A percentile compares a stretch with the other conserved stretches of the same genome.
Evolutionary conservation across 805 yeast species (phyloP).

Genomic region (Candida silvatica): DNA sequence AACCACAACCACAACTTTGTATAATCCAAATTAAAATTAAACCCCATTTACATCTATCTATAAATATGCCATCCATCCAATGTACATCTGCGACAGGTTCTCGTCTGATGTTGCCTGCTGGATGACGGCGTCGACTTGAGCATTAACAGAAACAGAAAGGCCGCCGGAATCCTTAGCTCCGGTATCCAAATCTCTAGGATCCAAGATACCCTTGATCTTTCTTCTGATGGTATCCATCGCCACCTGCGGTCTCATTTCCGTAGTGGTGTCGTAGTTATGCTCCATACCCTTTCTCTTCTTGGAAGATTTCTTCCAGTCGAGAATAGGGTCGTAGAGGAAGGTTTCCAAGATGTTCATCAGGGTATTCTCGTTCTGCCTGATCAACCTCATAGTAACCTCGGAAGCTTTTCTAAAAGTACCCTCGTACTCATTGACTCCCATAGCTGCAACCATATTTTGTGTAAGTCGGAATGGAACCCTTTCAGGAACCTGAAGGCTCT

Average conservation of each 20-base stretch:
- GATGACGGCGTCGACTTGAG: slow-evolving; percentile 85
- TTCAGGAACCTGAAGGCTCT: slow-evolving; percentile 73
- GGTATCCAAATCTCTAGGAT: slow-evolving; percentile 43
- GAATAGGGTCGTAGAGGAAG: slow-evolving; percentile 84
- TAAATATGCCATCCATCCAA: slow-evolving; percentile 86
- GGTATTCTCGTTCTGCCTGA: slow-evolving; percentile 74
- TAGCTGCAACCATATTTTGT: slow-evolving; percentile 78
- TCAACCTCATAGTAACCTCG: slow-evolving; percentile 68
- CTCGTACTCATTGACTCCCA: slow-evolving; percentile 80
- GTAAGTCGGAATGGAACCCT: slow-evolving; percentile 92
- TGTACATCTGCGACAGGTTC: slow-evolving; percentile 76
- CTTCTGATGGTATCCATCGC: slow-evolving; percentile 67
- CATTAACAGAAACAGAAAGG: slow-evolving; percentile 80
- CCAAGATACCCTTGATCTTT: slow-evolving; percentile 77
- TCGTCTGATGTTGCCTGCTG: slow-evolving; percentile 71
- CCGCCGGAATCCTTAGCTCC: slow-evolving; percentile 37
- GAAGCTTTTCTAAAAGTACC: slow-evolving; percentile 82
- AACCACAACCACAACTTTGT: neutral
- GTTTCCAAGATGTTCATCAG: slow-evolving; percentile 89
- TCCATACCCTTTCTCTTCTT: slow-evolving; percentile 21
- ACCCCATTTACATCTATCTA: slow-evolving; percentile 3
- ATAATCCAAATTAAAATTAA: neutral
- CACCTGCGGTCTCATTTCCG: slow-evolving; percentile 41
- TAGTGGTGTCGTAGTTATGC: slow-evolving; percentile 23
- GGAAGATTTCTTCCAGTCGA: slow-evolving; percentile 53